Percentiles rank a stretch among this genome's conserved stretches.
Conservation (phyloP, 1,284 basidiomycete species). For the Moniliophthora roreri region DNA sequence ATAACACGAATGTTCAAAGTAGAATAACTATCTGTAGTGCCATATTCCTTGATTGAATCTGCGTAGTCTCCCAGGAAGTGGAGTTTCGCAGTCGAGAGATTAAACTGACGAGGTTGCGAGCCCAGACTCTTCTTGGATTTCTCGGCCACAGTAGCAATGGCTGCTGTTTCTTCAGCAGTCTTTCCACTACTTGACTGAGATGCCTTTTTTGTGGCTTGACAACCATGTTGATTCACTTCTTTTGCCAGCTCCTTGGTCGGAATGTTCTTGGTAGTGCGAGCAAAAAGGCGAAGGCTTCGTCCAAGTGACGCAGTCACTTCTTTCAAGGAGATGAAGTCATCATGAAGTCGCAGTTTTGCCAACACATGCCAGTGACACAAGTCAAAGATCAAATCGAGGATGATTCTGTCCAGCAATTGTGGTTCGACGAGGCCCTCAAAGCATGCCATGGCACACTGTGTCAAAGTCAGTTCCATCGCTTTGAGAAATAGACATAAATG, state of each 20-base stretch:
- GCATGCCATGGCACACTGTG: slow-evolving; percentile 21
- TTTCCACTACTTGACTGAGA: too few relatives aligned
- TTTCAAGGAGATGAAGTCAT: slow-evolving; percentile 2
- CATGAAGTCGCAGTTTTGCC: slow-evolving; percentile 23
- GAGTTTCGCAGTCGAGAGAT: too few relatives aligned
- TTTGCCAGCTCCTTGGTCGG: background rate
- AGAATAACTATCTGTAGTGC: too few relatives aligned
- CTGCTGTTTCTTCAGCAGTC: too few relatives aligned
- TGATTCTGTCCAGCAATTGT: slow-evolving; percentile 8
- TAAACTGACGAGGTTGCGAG: too few relatives aligned
- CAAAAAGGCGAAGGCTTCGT: background rate
- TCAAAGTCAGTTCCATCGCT: background rate
- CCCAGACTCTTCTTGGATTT: too few relatives aligned
- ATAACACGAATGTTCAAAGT: too few relatives aligned
- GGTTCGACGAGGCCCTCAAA: slow-evolving; percentile 23
- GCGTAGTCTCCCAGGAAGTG: too few relatives aligned
- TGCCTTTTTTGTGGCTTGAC: too few relatives aligned
- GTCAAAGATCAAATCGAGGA: slow-evolving; percentile 15
- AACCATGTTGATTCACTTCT: too few relatives aligned
- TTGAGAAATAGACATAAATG: background rate
- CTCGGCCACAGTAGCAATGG: too few relatives aligned
- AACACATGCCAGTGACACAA: slow-evolving; percentile 19
- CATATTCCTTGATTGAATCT: too few relatives aligned
- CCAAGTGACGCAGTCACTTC: background rate
- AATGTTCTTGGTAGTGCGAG: background rate